Evolutionary conservation across 2,329 filamentous ascomycete species (phyloP), one percentile per base, ranked within the genome.

Genomic region (Pseudocercospora vitis): DNA sequence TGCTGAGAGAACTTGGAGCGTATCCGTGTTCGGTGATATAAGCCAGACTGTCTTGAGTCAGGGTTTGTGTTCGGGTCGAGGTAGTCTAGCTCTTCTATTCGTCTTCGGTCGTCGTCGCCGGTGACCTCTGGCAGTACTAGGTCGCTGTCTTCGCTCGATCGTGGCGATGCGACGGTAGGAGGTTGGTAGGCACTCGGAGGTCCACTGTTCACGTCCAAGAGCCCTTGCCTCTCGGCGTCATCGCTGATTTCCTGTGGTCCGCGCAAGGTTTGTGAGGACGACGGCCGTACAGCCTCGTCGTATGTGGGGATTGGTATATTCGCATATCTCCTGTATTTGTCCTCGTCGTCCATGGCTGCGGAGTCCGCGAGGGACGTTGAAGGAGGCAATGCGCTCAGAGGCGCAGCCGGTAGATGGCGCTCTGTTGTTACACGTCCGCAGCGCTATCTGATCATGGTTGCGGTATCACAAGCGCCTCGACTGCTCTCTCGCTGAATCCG

Each of bases 31-130:
- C 66, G 65, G 44, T 69, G 66, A 48, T 68, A 68, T 54, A 66
- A 45, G 50, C 63, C 57, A 14, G 63, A 60, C 56, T 71, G 58
- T 50, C 60, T 50, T 24, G 61, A 55, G 46, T 64, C 63, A 8
- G 57, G 52, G 46, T 64, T 63, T 12, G 47, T 53, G 19, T 56
- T 56, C 8, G 70, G 69, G 62, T 95, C 90, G 65, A 90, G 82
- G 35, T 95, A 83, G 63, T 95, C 90, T 80, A 95, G 85, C 79
- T 96, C 88, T 68, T 95, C 84, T 76, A 97, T 86, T 73, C 94
- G 89, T 61, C 87, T 81, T 58, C 89, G 84, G 64, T 76, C 75
- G 63, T 66, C 76, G 72, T 67, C 79, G 71, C 72, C 82, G 76
- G 69, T 72, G 46, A 76, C 76, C 56, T 81, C 82, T 44, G 75